These are phyloP conservation scores for Athelia psychrophila DNA, from an alignment of 1,284 basidiomycete genomes.

Conservation along the genomic window DNA sequence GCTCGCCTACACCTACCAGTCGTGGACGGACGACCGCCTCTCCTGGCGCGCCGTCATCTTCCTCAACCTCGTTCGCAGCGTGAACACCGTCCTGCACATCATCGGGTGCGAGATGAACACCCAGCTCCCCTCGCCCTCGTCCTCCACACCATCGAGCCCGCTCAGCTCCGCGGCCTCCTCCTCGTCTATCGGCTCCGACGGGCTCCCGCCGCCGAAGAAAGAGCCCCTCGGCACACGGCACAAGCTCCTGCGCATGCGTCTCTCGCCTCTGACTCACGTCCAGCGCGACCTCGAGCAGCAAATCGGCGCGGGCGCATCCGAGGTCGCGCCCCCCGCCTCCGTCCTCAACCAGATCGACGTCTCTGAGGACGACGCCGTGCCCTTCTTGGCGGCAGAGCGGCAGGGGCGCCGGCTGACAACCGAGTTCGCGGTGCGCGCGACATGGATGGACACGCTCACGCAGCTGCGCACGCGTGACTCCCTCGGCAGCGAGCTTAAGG, in stretches of 20 bases:
- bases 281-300: conserved; percentile 42
- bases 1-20: conserved; percentile 40
- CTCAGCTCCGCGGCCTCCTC: not conserved
- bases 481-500: conserved; percentile 40
- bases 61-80: conserved; percentile 47
- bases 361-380: conserved; percentile 5
- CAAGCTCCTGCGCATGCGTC: conserved; percentile 39
- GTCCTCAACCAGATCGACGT: conserved; percentile 37
- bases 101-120: conserved; percentile 40
- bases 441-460: conserved; percentile 8
- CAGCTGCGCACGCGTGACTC: conserved; percentile 30
- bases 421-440: conserved; percentile 1
- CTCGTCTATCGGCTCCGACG: not conserved
- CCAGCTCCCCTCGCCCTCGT: conserved; percentile 4
- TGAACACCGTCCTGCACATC: conserved; percentile 41
- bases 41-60: conserved; percentile 49
- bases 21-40: conserved; percentile 42
- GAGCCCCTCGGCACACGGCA: too few species aligned
- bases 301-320: conserved; percentile 34
- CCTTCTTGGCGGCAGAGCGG: not conserved
- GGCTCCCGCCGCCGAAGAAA: conserved; percentile 25
- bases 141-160: not conserved
- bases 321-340: conserved; percentile 31
- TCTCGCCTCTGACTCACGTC: conserved; percentile 39
- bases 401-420: not conserved